These are phyloP conservation scores for Penicillium verrucosum DNA, from an alignment of 2,329 filamentous ascomycete genomes.

Conservation along the genomic window DNA sequence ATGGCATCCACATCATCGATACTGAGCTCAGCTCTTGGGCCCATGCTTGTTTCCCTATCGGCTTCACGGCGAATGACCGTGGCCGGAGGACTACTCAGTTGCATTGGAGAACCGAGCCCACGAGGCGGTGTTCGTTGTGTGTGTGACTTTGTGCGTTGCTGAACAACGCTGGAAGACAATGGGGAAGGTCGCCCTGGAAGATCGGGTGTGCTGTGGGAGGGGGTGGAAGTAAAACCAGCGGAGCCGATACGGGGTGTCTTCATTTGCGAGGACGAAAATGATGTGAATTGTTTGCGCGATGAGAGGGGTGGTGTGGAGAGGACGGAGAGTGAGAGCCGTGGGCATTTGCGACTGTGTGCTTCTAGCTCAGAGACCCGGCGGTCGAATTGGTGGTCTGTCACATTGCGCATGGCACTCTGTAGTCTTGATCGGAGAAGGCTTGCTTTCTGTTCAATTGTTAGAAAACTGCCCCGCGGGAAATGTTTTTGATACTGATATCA, in stretches of 20 bases:
- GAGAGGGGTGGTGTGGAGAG: constrained; percentile 18
- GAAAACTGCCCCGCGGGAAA: background rate
- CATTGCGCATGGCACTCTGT: constrained; percentile 41
- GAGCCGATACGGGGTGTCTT: constrained; percentile 21
- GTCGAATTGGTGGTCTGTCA: constrained; percentile 39
- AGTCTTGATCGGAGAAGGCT: constrained; percentile 37
- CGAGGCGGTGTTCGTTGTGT: constrained; percentile 19
- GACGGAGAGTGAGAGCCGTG: constrained; percentile 27
- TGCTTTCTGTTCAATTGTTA: constrained; percentile 37
- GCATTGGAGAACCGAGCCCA: constrained; percentile 31
- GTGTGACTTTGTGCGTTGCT: constrained; percentile 12
- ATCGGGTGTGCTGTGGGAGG: constrained; percentile 22
- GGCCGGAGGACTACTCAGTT: constrained; percentile 36
- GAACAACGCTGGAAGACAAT: constrained; percentile 9
- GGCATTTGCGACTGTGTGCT: constrained; percentile 38
- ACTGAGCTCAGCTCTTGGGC: constrained; percentile 7
- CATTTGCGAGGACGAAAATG: constrained; percentile 11
- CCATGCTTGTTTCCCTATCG: constrained; percentile 13
- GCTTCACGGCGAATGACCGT: constrained; percentile 23
- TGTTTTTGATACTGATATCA: background rate
- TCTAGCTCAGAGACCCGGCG: constrained; percentile 42
- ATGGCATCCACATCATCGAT: background rate
- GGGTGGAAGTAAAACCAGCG: constrained; percentile 16
- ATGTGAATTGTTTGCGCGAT: constrained; percentile 19
- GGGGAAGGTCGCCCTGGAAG: constrained; percentile 18